Percentiles rank a stretch among this genome's conserved stretches.
phyloP scores from a whole-genome alignment of 805 yeast species.

The Cyberlindnera bimundalis region DNA sequence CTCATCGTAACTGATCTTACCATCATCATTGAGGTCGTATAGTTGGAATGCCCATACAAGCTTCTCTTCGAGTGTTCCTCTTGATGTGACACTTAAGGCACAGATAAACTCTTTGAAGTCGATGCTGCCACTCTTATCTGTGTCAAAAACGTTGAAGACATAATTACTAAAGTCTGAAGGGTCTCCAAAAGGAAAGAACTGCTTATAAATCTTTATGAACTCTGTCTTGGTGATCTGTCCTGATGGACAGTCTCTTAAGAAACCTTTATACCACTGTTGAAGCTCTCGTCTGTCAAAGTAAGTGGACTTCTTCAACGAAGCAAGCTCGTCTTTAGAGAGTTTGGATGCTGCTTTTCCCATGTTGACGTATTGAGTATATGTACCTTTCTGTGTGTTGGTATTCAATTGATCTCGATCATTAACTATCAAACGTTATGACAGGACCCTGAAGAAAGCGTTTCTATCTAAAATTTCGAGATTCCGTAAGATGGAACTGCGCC shows the following conservation, averaged over 20 bases:
- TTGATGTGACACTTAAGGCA: slow-evolving; percentile 79
- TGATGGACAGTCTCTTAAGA: slow-evolving; percentile 86
- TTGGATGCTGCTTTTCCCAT: slow-evolving; percentile 98
- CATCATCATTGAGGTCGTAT: slow-evolving; percentile 81
- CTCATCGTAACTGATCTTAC: slow-evolving; percentile 71
- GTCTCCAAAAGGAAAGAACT: slow-evolving; percentile 97
- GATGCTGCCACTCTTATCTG: slow-evolving; percentile 72
- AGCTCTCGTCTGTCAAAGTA: slow-evolving; percentile 90
- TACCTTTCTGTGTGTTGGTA: neutral
- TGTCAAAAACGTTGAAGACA: slow-evolving; percentile 86
- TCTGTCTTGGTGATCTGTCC: slow-evolving; percentile 87
- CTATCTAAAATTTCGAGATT: too few relatives aligned
- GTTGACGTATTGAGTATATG: neutral
- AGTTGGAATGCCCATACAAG: slow-evolving; percentile 85
- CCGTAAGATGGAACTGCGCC: too few relatives aligned
- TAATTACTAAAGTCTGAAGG: slow-evolving; percentile 88
- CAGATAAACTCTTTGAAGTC: slow-evolving; percentile 92
- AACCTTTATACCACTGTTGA: slow-evolving; percentile 98
- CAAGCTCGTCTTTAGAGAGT: slow-evolving; percentile 83
- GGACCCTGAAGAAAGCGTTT: too few relatives aligned
- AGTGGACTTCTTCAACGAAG: slow-evolving; percentile 78
- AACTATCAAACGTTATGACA: too few relatives aligned
- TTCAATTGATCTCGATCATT: too few relatives aligned
- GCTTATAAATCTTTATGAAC: slow-evolving; percentile 88
- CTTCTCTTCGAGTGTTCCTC: slow-evolving; percentile 84